Evolutionary conservation across 768 basidiomycete genomes (phyloP), one percentile per base, ranked within the genome.

Genomic region (Leccinum disarticulatum): DNA sequence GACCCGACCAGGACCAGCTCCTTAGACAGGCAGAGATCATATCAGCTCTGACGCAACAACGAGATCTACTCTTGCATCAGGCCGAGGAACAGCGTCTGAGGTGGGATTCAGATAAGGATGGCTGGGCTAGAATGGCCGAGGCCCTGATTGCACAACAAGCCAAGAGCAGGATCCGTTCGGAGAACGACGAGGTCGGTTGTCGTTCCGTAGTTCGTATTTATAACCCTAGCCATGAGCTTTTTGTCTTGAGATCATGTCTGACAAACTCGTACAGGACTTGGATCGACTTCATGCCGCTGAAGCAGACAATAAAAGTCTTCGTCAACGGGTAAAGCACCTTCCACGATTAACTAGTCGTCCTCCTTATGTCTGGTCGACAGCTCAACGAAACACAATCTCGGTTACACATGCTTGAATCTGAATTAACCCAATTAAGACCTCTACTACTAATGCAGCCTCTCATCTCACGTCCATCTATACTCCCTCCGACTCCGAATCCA

Each of bases 61-160:
- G 86, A 13, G 83, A 89, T 65, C 80, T 82, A 58, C 65, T 90
- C 13, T 61, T 83, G 3, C 72, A 70, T 22, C 80, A 83, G 43
- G 74, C 78, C 7, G 79, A 83, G 46, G 85, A 88, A 56, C 84
- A 89, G 57, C 79, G 80, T n/a, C 75, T 77, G 7, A 77, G 81
- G 38, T 88, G 85, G 86, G 74, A 82, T 33, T 79, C 82, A 1
- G 88, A 91, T 69, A 79, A 80, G 64, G 82, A 83, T 15, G 76
- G 80, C 3, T 91, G 88, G 86, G 80, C 79, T 5, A 76, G 89
- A 57, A 83, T 81, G 64, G 83, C 87, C 1, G 88, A 91, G 62
- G 87, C 86, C 8, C 76, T 91, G 36, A 76, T 88, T 57, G 68
- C 77, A 3, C 82, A 74, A 46, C 70, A 81, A 49, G 76, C 80